Evolutionary conservation across 441 rosid genomes (phyloP), one percentile per base, ranked within the genome.

Genomic region (Populus hybrid): DNA sequence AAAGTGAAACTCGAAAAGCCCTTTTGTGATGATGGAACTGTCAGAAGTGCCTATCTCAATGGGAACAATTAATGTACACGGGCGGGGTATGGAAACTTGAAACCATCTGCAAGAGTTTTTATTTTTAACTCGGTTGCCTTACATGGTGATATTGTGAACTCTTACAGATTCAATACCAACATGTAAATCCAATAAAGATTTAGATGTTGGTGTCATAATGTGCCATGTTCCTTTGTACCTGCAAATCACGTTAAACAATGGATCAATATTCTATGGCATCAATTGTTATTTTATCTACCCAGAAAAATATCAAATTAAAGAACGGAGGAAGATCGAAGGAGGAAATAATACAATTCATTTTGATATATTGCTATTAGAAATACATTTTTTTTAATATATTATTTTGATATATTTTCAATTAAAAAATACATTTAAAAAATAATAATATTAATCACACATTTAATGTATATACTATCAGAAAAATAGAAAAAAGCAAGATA

Each of bases 161-260:
- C 38, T 35, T 35, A 35, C 38, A 29, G 59, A 23, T 35, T 53
- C 31, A 50, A 64, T 61, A n/a, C 66, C 78, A 75, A 75, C 82
- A 63, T 53, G 77, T 64, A 74, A 81, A 86, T 82, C 86, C 68
- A 69, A 29, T 18, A 38, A 80, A 80, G 76, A 77, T 86, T 84
- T 68, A 11, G 69, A 26, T 78, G 85, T 73, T 72, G 66, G 70
- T 72, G 18, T 35, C 3, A 3, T 3, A 29, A 7, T 3, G 36
- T 72, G 42, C 40, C 42, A 18, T 35, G 21, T 9, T 9, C 56
- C 67, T 29, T 29, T 68, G 9, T 31, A 31, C 3, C 38, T 35
- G 8, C 38, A 35, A 35, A 5, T 35, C 38, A 35, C 38, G 8
- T 35, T 35, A 35, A 35, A 35, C 38, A 35, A 35, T 35, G 38